Evolutionary conservation across 2,329 filamentous ascomycete species (phyloP), one percentile per base, ranked within the genome.

Genomic region (Cytospora schulzeri): DNA sequence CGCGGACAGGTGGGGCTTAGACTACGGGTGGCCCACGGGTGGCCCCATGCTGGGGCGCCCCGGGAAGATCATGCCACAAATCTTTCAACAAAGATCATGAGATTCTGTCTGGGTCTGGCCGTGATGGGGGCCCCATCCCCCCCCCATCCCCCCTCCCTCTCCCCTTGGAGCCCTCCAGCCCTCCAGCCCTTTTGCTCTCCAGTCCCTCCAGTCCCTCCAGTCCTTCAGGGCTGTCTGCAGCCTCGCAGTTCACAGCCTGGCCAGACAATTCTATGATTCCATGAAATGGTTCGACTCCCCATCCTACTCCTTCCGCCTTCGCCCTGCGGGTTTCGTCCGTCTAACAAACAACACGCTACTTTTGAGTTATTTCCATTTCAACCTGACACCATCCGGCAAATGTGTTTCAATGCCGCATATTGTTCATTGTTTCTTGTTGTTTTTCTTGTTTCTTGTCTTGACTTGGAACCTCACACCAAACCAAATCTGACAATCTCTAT

Each of bases 61-160:
- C 7, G 41, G 29, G 54, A 50, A 61, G 14, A 66, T 66, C 62
- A 64, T 48, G 65, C 62, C 62, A 66, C 57, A 35, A 15, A 19
- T 31, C 35, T 58, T 17, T 26, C 28, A 17, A 14, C 29, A 24
- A 45, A 48, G 17, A 48, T 48, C 45, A 48, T 48, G 22, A 48
- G 45, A 48, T 62, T 19, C 5, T 4, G 8, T n/a, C 9, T 31
- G 29, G 17, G 33, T 41, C 38, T 41, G 38, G 52, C 60, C 60
- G 52, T 52, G 35, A 55, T 33, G 38, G 54, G 38, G 12, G 15
- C 9, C 26, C 41, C 45, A 52, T 41, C 48, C 48, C 50, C 15
- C 3, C 4, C 14, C 41, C 41, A 17, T 15, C n/a, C 15, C 12
- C 5, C 41, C 5, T 12, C 4, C 41, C n/a, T 45, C 15, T 4